Evolutionary conservation across 345 rosid species (phyloP).

Genomic region (Excoecaria agallocha): DNA sequence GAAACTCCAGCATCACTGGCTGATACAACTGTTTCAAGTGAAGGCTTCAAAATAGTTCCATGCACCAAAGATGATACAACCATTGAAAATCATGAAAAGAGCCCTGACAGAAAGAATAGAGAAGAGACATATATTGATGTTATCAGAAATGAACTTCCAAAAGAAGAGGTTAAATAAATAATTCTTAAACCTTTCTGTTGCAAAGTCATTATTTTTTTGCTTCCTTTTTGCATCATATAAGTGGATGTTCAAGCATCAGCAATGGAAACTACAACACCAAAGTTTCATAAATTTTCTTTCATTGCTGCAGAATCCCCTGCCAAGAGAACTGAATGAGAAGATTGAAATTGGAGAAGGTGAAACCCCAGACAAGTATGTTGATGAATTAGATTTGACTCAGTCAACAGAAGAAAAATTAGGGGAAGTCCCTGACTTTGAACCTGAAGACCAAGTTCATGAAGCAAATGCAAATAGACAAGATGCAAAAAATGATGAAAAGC

Average conservation of each 20-base stretch:
- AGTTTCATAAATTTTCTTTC: not conserved
- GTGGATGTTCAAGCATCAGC: not conserved
- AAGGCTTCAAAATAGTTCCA: conserved; percentile 8
- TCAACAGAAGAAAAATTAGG: conserved; percentile 12
- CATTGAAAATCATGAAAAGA: conserved; percentile 13
- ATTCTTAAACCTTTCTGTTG: not conserved
- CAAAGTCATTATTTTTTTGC: not conserved
- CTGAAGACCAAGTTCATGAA: conserved; percentile 17
- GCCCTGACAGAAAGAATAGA: conserved; percentile 9
- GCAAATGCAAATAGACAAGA: not conserved
- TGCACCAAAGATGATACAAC: conserved; percentile 15
- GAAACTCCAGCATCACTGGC: not conserved
- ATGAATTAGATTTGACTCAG: conserved; percentile 1
- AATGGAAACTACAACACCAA: not conserved
- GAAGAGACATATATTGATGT: conserved; percentile 17
- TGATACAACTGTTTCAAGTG: conserved; percentile 13
- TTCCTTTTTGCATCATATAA: not conserved
- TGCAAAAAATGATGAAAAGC: not conserved
- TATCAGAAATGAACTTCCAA: not conserved
- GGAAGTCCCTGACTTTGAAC: conserved; percentile 12
- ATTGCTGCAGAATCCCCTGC: conserved; percentile 21
- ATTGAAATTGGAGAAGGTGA: conserved; percentile 11
- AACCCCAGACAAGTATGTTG: not conserved
- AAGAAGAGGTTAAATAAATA: conserved; percentile 15
- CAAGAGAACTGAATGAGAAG: conserved; percentile 14